Percentiles rank a stretch among this genome's conserved stretches.
Evolutionary conservation across 495 filamentous ascomycete genomes (phyloP).

Genomic region (Polyplosphaeria fusca): DNA sequence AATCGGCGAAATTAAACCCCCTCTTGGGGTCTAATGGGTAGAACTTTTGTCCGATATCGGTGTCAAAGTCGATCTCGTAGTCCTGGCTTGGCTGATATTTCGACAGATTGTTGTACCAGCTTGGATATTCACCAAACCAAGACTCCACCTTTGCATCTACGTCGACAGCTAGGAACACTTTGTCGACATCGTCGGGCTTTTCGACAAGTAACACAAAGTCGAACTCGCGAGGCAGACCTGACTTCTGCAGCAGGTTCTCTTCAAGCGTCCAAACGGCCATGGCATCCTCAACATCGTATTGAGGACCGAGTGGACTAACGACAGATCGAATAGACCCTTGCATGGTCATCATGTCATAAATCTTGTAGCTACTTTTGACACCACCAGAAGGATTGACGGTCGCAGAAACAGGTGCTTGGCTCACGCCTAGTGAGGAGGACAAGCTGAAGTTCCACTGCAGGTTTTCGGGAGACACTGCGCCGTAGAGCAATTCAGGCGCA

Average conservation of each 20-base stretch:
- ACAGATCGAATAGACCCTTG: slow-evolving; percentile 50
- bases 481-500: slow-evolving; percentile 53
- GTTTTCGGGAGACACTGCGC: slow-evolving; percentile 51
- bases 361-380: slow-evolving; percentile 43
- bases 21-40: slow-evolving; percentile 10
- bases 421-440: slow-evolving; percentile 49
- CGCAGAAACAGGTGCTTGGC: slow-evolving; percentile 47
- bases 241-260: slow-evolving; percentile 51
- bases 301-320: slow-evolving; percentile 38
- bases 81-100: slow-evolving; percentile 20
- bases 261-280: slow-evolving; percentile 53
- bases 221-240: slow-evolving; percentile 55
- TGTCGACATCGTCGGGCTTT: slow-evolving; percentile 18
- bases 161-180: slow-evolving; percentile 24
- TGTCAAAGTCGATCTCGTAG: slow-evolving; percentile 12
- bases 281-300: slow-evolving; percentile 46
- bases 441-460: slow-evolving; percentile 54
- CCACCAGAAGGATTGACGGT: slow-evolving; percentile 46
- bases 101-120: slow-evolving; percentile 28
- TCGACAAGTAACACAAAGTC: slow-evolving; percentile 51
- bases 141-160: slow-evolving; percentile 21
- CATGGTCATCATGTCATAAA: slow-evolving; percentile 56
- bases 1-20: slow-evolving; percentile 32
- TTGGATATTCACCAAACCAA: slow-evolving; percentile 27
- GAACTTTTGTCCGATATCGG: slow-evolving; percentile 29